phyloP scores from a whole-genome alignment of 163 green algal genomes.

The Coccomyxa subellipsoidea region DNA sequence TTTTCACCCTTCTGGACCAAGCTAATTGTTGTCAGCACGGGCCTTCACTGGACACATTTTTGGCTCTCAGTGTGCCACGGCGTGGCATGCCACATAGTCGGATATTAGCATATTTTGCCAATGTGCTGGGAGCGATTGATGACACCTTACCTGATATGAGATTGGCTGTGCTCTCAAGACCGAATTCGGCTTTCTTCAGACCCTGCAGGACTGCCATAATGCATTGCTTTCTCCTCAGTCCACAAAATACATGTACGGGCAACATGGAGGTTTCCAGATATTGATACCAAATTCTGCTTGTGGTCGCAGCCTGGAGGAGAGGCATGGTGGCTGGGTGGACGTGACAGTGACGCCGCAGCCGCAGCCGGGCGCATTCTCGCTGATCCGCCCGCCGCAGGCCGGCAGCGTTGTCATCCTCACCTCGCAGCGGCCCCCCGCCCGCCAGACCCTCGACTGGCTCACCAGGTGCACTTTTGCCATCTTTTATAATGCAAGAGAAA shows the following conservation, averaged over 20 bases:
- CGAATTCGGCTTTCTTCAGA: no score
- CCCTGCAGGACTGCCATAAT: no score
- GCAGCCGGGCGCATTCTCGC: not conserved
- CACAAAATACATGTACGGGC: no score
- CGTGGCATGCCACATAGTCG: not conserved
- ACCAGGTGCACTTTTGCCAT: not conserved
- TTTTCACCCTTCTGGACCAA: not conserved
- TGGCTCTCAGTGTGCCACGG: not conserved
- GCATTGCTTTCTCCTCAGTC: no score
- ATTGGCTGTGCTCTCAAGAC: no score
- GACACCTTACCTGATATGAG: no score
- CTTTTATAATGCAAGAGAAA: no score
- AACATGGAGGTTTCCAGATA: no score
- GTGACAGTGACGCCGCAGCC: not conserved
- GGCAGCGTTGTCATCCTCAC: constrained; percentile 37
- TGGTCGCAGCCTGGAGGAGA: constrained; percentile 25
- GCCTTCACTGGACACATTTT: not conserved
- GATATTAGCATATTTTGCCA: not conserved
- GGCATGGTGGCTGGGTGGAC: constrained; percentile 7
- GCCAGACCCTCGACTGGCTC: constrained; percentile 29
- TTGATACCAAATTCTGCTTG: no score
- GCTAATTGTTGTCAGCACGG: not conserved
- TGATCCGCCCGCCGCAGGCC: not conserved
- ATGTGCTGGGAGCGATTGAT: no score
- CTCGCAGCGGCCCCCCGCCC: constrained; percentile 19